A percentile compares a stretch with the other conserved stretches of the same genome.
Evolutionary conservation across 495 filamentous ascomycete species (phyloP).

Genomic region (Viridothelium virens): DNA sequence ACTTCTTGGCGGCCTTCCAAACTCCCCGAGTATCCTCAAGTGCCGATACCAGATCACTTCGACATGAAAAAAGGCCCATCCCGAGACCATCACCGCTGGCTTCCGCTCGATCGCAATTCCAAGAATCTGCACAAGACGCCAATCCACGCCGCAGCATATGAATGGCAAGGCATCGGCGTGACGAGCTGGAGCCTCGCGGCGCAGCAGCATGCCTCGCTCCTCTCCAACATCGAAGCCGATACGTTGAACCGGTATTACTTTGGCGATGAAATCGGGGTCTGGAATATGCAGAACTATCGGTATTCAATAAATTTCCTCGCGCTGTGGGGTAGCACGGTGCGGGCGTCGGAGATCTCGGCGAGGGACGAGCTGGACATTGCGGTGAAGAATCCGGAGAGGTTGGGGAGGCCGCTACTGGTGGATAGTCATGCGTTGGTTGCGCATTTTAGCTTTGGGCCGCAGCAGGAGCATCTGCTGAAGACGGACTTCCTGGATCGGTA

Average conservation of each 20-base stretch:
- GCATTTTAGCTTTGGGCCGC: slow-evolving; percentile 42
- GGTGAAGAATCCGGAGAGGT: not conserved
- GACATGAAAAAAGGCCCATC: slow-evolving; percentile 12
- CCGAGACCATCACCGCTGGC: slow-evolving; percentile 41
- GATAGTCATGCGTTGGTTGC: slow-evolving; percentile 47
- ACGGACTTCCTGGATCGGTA: slow-evolving; percentile 49
- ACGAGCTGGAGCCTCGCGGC: slow-evolving; percentile 45
- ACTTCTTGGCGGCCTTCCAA: slow-evolving; percentile 22
- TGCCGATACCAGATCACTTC: not conserved
- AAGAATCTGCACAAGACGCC: slow-evolving; percentile 36
- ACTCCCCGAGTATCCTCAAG: slow-evolving; percentile 12
- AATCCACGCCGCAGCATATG: slow-evolving; percentile 21
- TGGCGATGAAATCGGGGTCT: slow-evolving; percentile 1
- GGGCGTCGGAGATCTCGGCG: not conserved
- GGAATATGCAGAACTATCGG: slow-evolving; percentile 9
- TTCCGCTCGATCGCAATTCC: slow-evolving; percentile 32
- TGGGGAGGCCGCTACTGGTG: slow-evolving; percentile 20
- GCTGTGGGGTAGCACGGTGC: not conserved
- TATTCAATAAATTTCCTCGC: slow-evolving; percentile 7
- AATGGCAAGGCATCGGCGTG: slow-evolving; percentile 29
- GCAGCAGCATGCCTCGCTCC: slow-evolving; percentile 49
- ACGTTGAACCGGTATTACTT: slow-evolving; percentile 47
- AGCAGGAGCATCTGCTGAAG: slow-evolving; percentile 37
- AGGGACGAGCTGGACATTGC: not conserved
- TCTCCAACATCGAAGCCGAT: slow-evolving; percentile 44